Evolutionary conservation across 345 rosid genomes (phyloP), one percentile per base, ranked within the genome.

Genomic region (Isatis tinctoria): DNA sequence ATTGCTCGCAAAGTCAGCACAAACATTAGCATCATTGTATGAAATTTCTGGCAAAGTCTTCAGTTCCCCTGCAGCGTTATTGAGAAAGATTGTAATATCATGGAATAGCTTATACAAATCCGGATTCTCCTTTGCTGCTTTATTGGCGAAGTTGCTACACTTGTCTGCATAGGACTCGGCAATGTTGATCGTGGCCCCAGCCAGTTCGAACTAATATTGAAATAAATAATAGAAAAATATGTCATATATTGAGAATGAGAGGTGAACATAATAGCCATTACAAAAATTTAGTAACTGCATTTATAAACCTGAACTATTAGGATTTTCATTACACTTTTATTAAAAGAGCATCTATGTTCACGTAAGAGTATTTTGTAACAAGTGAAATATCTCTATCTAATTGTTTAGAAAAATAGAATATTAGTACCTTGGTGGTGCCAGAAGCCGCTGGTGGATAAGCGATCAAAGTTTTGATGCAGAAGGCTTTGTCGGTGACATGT

Each of bases 391-490:
- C 26, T 20, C 24, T 17, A 17, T 20, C n/a, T 35, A 49, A 51
- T 26, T 30, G 16, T 4, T 11, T 7, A 27, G 11, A 22, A 54
- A 54, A 6, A 2, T 24, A 5, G 32, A 52, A 2, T 52, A 36
- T 36, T 10, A 52, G 75, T 73, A 73, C 77, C 77, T 6, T n/a
- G 45, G 3, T 40, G 47, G 70, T 30, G 37, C 70, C 65, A 40
- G 56, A 41, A 10, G 37, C 70, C 0, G 48, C 77, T 1, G 47
- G 27, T 53, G 58, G 64, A 32, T 63, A 54, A 9, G 57, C 57
- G 1, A n/a, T 73, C 64, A 73, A 61, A 10, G 77, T 53, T 30
- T 73, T 20, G 48, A 16, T 5, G 47, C 77, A 73, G 37, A 73
- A 73, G 58, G 47, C 43, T 54, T 53, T 73, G 70, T 53, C 18